A percentile compares a stretch with the other conserved stretches of the same genome.
phyloP scores from a whole-genome alignment of 1,284 basidiomycete genomes.

The Afroboletus lepidellus region DNA sequence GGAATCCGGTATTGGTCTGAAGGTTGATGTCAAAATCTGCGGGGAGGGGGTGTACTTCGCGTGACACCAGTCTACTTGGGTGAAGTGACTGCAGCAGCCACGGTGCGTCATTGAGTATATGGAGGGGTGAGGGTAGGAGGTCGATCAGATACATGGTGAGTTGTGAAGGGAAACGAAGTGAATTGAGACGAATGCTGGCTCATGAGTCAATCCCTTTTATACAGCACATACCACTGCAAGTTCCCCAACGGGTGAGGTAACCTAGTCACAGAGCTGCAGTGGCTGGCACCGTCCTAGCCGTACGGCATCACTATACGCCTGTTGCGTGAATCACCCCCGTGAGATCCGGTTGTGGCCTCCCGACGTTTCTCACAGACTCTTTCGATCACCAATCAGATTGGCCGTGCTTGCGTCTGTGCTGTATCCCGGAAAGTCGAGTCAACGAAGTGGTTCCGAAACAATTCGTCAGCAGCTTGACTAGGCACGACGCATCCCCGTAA shows the following conservation, averaged over 20 bases:
- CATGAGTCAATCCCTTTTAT: constrained; percentile 25
- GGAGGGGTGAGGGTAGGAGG: constrained; percentile 38
- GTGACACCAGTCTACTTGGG: constrained; percentile 20
- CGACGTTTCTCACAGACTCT: constrained; percentile 17
- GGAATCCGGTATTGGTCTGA: constrained; percentile 82
- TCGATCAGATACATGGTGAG: constrained; percentile 33
- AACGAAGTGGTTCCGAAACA: constrained; percentile 7
- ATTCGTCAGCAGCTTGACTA: constrained; percentile 17
- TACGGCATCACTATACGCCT: constrained; percentile 31
- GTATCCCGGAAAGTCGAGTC: constrained; percentile 12
- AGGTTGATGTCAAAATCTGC: constrained; percentile 73
- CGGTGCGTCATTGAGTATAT: constrained; percentile 33
- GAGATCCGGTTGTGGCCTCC: constrained; percentile 22
- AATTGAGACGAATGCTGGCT: constrained; percentile 8
- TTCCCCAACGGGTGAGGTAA: constrained; percentile 31
- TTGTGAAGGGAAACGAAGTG: constrained; percentile 5
- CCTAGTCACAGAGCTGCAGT: constrained; percentile 35
- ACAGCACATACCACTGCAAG: constrained; percentile 36
- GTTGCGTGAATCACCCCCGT: constrained; percentile 21
- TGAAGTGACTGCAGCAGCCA: constrained; percentile 31
- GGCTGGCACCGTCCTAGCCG: constrained; percentile 28
- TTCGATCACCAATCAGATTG: constrained; percentile 26
- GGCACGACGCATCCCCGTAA: constrained; percentile 23
- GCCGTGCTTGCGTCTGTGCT: constrained; percentile 26
- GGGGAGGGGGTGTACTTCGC: constrained; percentile 32